Base-by-base conservation (phyloP, 768 basidiomycete species). In the Termitomyces sp. region DNA sequence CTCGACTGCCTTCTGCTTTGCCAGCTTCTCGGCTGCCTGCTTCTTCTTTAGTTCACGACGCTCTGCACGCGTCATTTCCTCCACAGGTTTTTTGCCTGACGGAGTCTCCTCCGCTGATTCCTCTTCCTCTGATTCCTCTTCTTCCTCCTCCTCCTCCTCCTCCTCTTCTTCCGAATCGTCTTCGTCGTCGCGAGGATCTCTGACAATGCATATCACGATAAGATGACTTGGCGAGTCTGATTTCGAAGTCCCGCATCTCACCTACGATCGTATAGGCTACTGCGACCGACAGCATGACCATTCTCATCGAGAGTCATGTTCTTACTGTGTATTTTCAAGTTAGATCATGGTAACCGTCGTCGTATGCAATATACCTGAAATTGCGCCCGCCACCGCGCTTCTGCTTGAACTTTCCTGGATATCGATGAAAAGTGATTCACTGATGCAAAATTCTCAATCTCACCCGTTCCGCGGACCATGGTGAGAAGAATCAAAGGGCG, bases 351-450 rank as follows among this genome's bases (percentile, higher is more conserved):
- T 61, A 55, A 45, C 46, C 16, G 58, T 46, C 24, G 53, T 33
- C 48, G 53, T 34, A 14, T 20, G 27, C 33, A 13, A 55, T 69
- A 51, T 66, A 88, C 85, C 91, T 91, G 72, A 95, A 95, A 69
- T 77, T 86, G 60, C 93, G 83, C 52, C 93, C 93, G 37, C 93
- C 93, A 64, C 93, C 93, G 52, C 93, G 90, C 68, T 87, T 90
- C 63, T 85, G 79, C 81, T 94, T 94, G 76, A 83, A 92, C 73
- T 88, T 91, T 60, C 92, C 91, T 86, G 64, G 6, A 13, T 52
- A 40, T 48, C 18, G 18, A 27, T 40, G 14, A 51, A 20, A 14
- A 6, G 12, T n/a, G 18, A 34, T 12, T 26, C 44, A 20, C 71
- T 58, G 12, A 30, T 52, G 13, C 10, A 30, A 2, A 20, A 27